Evolutionary conservation across 192 early-diverging fungal genomes (phyloP), one percentile per base, ranked within the genome.

Genomic region (Backusella liffmaniae): DNA sequence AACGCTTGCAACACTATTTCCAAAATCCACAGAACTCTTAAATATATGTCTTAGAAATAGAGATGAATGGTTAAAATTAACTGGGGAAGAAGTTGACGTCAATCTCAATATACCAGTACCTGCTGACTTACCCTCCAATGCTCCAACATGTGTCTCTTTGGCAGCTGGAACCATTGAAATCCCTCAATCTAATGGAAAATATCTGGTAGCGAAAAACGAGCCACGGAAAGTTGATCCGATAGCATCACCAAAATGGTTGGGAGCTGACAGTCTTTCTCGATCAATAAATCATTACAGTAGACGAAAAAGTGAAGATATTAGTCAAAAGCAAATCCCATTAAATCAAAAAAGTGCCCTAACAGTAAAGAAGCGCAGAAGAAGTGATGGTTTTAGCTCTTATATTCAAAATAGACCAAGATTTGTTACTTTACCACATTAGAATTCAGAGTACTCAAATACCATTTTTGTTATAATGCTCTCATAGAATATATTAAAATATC

Each of bases 1-100:
- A 67, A 85, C 86, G 75, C 87, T 96, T 44, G 89, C 88, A 16
- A 86, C 91, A 37, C 80, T 96, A 10, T 88, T 98, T 53, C 93
- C 94, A 0, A 84, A 88, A 18, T 86, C 90, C 0, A 83, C 86
- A 4, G 80, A 84, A 21, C 84, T 90, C 62, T 76, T 96, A n/a
- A 82, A 81, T 1, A 75, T 80, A 15, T 80, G 94, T 35, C 37
- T 77, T 7, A 79, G 56, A 26, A 95, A 95, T 77, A 76, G 88
- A 37, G 77, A 42, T 4, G 79, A 82, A 66, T 94, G 92, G 91
- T 80, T 85, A 53, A 75, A 76, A 15, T 67, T 88, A 37, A 36
- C 66, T 18, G 15, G 34, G 0, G 66, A 67, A n/a, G 35, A 67
- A 36, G 18, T 67, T n/a, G 66, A 67, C n/a, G 35, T 67, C 8